Base-by-base conservation (phyloP, 164 flowering plant species). In the Umbellularia californica region DNA sequence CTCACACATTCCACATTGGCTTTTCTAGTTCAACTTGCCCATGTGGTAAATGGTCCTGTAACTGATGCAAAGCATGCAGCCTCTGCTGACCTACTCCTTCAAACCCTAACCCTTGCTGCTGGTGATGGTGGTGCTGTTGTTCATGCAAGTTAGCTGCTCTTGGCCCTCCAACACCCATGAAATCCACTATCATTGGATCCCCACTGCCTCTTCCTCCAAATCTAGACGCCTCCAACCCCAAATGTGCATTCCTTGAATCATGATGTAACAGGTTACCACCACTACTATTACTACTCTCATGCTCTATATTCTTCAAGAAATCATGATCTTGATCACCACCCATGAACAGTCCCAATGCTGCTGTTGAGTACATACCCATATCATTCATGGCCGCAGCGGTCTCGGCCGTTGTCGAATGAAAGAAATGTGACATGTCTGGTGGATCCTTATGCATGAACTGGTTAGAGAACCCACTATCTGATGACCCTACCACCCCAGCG, bases 111-210 rank as follows among this genome's bases (percentile, higher is more conserved):
- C 70, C 2, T 30, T 15, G 10, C 24, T 17, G 69, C 24, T 65
- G 25, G 70, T 35, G 2, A n/a, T 22, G 77, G 23, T 24, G 27
- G 74, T 74, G 23, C 74, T 50, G 24, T 33, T 24, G 24, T 65
- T 72, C 27, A 68, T 68, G 12, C 69, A 41, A n/a, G 62, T 15
- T 58, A 68, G 69, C 55, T 71, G 75, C 0, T 33, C 41, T 0
- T 80, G 79, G 28, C 81, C 85, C 70, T 25, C 81, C 85, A 62
- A 84, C 78, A n/a, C 90, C 85, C 47, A 87, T 50, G 81, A 87
- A 87, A 77, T 87, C 88, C 35, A 85, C 79, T 0, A 88, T 83
- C 80, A 73, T 77, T 19, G 77, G 78, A 17, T 74, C 50, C 58
- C 78, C 71, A 50, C 65, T 22, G 20, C 55, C 25, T 41, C 51